Conservation (phyloP, 106 monocot species). For the Ottelia alismoides region DNA sequence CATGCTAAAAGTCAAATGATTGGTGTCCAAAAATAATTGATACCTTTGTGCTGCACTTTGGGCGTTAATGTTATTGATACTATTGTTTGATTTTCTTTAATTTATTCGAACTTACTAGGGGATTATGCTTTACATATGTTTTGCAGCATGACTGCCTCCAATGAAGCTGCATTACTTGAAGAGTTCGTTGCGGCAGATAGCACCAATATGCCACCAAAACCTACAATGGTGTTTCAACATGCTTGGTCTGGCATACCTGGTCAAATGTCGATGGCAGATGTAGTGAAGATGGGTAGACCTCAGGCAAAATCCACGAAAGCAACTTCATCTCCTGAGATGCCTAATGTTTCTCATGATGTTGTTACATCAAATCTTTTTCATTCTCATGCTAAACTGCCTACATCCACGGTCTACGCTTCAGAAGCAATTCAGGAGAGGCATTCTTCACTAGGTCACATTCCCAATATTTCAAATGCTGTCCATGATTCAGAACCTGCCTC, state of each 20-base stretch:
- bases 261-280: slow-evolving; percentile 82
- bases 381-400: slow-evolving; percentile 4
- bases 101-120: no score
- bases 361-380: slow-evolving; percentile 12
- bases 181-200: slow-evolving; percentile 33
- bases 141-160: not conserved
- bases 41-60: no score
- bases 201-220: slow-evolving; percentile 20
- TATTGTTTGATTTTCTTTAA: no score
- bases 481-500: slow-evolving; percentile 10
- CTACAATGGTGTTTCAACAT: slow-evolving; percentile 35
- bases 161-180: slow-evolving; percentile 17
- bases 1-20: no score
- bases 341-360: slow-evolving; percentile 23
- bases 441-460: slow-evolving; percentile 18
- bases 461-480: slow-evolving; percentile 19
- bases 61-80: no score
- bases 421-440: slow-evolving; percentile 19
- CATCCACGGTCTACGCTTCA: slow-evolving; percentile 14
- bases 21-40: no score
- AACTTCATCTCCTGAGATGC: slow-evolving; percentile 11
- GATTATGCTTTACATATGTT: no score
- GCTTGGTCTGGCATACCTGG: slow-evolving; percentile 55
- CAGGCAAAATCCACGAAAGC: slow-evolving; percentile 32
- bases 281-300: slow-evolving; percentile 93